Evolutionary conservation across 1,139 yeast species (phyloP).

Genomic region (Arxiozyma slooffiae): DNA sequence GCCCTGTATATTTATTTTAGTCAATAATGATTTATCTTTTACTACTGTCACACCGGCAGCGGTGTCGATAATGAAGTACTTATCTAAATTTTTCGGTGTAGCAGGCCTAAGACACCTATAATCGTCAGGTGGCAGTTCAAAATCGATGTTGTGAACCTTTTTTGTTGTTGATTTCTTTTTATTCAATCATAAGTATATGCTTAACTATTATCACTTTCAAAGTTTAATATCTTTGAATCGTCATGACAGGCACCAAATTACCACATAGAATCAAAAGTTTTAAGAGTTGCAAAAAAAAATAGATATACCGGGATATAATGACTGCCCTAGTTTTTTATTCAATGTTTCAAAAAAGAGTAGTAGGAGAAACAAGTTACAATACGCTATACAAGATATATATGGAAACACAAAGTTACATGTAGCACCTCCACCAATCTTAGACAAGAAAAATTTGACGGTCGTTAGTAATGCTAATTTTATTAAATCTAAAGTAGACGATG

Average conservation of each 20-base stretch:
- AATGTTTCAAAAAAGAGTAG: constrained; percentile 12
- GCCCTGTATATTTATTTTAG: no score
- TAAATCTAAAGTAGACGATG: background rate
- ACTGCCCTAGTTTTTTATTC: constrained; percentile 29
- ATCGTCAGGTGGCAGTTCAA: no score
- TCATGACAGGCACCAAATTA: background rate
- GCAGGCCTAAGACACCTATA: no score
- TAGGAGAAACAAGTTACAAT: constrained; percentile 2
- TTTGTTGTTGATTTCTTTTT: no score
- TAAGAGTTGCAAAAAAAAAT: constrained; percentile 29
- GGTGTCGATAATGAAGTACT: no score
- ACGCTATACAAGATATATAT: constrained; percentile 14
- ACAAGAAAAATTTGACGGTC: background rate
- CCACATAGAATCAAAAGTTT: constrained; percentile 13
- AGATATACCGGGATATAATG: constrained; percentile 31
- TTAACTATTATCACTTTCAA: background rate
- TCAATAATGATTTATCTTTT: no score
- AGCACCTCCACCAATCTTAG: constrained; percentile 16
- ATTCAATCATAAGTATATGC: no score
- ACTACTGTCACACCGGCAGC: no score
- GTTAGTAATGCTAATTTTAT: background rate
- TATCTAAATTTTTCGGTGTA: no score
- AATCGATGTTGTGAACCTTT: no score
- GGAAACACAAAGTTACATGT: constrained; percentile 16
- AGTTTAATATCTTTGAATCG: no score